Percentiles rank a stretch among this genome's conserved stretches.
Conservation (phyloP, 441 rosid species). For the Rhodomyrtus psidioides region DNA sequence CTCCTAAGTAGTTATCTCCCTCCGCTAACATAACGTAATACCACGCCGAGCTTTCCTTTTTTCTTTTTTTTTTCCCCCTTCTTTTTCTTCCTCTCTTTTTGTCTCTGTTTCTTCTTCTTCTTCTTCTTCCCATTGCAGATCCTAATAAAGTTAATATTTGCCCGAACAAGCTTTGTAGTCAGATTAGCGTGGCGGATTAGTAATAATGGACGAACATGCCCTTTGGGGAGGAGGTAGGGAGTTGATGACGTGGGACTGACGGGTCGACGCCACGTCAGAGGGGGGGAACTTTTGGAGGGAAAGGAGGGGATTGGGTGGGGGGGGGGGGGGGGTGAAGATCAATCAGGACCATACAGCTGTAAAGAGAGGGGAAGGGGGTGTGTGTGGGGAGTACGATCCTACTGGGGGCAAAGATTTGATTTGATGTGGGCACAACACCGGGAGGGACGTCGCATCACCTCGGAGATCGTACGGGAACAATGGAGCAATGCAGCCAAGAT, state of each 20-base stretch:
- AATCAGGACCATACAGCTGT: conserved; percentile 18
- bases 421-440: conserved; percentile 1
- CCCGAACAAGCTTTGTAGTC: not conserved
- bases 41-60: not conserved
- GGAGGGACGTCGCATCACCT: not conserved
- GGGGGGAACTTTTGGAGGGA: conserved; percentile 12
- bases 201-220: not conserved
- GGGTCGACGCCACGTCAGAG: conserved; percentile 4
- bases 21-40: not conserved
- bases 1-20: not conserved
- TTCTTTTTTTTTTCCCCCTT: too few species aligned
- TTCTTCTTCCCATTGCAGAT: not conserved
- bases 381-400: not conserved
- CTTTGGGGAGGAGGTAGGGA: not conserved
- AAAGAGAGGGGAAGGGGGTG: not conserved
- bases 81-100: not conserved
- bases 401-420: not conserved
- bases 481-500: not conserved
- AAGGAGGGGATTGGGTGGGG: not conserved
- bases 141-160: not conserved
- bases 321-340: not conserved
- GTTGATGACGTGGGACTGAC: conserved; percentile 2
- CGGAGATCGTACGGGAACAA: not conserved
- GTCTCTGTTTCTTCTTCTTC: not conserved
- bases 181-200: not conserved